Evolutionary conservation across 2,329 filamentous ascomycete genomes (phyloP).

Genomic region (Penicillium sp.): DNA sequence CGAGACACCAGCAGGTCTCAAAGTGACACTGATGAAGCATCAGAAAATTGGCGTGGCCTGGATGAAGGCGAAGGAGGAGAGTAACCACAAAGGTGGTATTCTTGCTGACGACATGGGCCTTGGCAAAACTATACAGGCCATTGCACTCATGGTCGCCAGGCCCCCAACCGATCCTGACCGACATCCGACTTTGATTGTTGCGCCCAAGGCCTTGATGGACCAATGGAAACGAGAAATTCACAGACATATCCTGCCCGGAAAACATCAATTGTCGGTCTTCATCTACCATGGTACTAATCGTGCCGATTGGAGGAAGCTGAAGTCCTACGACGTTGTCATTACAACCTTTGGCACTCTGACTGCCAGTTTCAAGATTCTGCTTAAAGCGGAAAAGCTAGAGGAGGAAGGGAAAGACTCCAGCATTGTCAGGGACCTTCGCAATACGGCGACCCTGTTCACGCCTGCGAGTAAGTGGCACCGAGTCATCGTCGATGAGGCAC

Average conservation of each 20-base stretch:
- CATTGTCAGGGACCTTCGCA: conserved; percentile 5
- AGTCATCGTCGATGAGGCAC: conserved; percentile 76
- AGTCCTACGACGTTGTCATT: conserved; percentile 71
- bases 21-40: conserved; percentile 72
- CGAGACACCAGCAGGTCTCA: conserved; percentile 69
- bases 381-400: conserved; percentile 54
- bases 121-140: conserved; percentile 80
- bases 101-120: conserved; percentile 81
- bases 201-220: conserved; percentile 74
- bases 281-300: conserved; percentile 69
- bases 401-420: conserved; percentile 44
- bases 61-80: conserved; percentile 73
- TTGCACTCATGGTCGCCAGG: conserved; percentile 73
- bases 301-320: conserved; percentile 62
- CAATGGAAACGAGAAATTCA: conserved; percentile 84
- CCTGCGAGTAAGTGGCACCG: conserved; percentile 64
- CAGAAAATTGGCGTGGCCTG: conserved; percentile 77
- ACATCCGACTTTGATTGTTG: conserved; percentile 81
- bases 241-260: conserved; percentile 62
- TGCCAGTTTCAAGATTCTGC: conserved; percentile 65
- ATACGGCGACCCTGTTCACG: conserved; percentile 55
- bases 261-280: conserved; percentile 63
- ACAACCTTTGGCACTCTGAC: conserved; percentile 76
- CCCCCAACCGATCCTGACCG: conserved; percentile 60
- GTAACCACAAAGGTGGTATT: conserved; percentile 72